phyloP scores from a whole-genome alignment of 345 rosid genomes.

The Eucalyptus decipiens region DNA sequence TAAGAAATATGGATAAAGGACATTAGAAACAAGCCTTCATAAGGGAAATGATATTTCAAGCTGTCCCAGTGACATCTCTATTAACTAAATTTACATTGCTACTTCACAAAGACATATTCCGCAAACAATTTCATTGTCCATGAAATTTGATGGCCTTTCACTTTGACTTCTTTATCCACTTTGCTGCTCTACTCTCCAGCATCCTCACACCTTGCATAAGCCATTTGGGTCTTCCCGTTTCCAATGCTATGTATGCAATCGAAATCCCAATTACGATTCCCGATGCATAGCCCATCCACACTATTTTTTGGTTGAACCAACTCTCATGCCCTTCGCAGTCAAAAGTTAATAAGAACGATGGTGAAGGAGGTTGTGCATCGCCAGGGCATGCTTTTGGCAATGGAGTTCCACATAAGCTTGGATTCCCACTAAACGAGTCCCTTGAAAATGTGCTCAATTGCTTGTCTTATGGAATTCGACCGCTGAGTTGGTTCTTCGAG shows the following conservation, averaged over 20 bases:
- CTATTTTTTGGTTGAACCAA: fast-evolving
- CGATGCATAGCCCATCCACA: fast-evolving
- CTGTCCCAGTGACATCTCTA: fast-evolving
- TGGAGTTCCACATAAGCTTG: not conserved
- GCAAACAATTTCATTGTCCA: not conserved
- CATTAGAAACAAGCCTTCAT: not conserved
- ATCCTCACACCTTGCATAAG: not conserved
- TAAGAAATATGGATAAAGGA: not conserved
- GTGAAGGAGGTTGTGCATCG: too few relatives aligned
- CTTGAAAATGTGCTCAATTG: not conserved
- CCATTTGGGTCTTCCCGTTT: not conserved
- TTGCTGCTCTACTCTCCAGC: fast-evolving
- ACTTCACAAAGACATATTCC: not conserved
- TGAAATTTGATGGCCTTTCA: not conserved
- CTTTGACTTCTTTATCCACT: not conserved
- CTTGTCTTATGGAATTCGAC: not conserved
- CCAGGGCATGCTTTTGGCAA: not conserved
- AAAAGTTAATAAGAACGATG: not conserved
- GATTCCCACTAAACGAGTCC: not conserved
- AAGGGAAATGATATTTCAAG: not conserved
- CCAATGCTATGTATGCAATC: fast-evolving
- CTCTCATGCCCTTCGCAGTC: not conserved
- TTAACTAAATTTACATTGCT: not conserved
- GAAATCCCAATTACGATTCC: not conserved
- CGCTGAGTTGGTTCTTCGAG: not conserved